Base-by-base conservation (phyloP, 345 rosid species). In the Melaleuca quinquenervia region DNA sequence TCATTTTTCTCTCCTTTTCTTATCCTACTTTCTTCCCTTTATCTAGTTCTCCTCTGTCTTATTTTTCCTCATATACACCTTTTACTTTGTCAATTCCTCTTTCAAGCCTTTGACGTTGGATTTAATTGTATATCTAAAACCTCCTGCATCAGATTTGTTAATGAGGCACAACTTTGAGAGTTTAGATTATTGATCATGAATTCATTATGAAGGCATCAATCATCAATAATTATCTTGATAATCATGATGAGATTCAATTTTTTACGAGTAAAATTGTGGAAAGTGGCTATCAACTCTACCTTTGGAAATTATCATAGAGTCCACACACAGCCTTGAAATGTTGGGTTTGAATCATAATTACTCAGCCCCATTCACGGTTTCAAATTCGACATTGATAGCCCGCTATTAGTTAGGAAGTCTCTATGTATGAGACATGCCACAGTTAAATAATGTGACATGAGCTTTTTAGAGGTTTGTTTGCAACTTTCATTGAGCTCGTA, bases 361-460 rank as follows among this genome's bases (percentile, higher is more conserved):
- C 5, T 62, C 6, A 6, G 5, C 21, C 27, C 1, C 7, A 62
- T 62, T 0, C 0, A 0, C 27, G 20, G 29, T 9, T 41, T 29
- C 14, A 27, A 62, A 27, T 32, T 27, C 1, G 1, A 62, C 16
- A 62, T 0, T 14, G 0, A 29, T 27, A 62, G 41, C 41, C 29
- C 1, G 10, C 21, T 7, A 2, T 52, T 52, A 16, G 54, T 21
- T 60, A 6, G 5, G 41, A 14, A 60, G 27, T 60, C 74, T 60
- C 5, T 62, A 4, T 20, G 29, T 20, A 8, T 15, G 75, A 62
- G 75, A 29, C 15, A 7, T 62, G 75, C 3, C 0, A 9, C 14
- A 13, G 21, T 0, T 15, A 62, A 20, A 20, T 5, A 62, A 14
- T 27, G 8, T 7, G 29, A 27, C 41, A 62, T 14, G 41, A 14